These are phyloP conservation scores for Coleophoma eucalyptorum DNA, from an alignment of 2,329 filamentous ascomycete species.

Conservation along the genomic window DNA sequence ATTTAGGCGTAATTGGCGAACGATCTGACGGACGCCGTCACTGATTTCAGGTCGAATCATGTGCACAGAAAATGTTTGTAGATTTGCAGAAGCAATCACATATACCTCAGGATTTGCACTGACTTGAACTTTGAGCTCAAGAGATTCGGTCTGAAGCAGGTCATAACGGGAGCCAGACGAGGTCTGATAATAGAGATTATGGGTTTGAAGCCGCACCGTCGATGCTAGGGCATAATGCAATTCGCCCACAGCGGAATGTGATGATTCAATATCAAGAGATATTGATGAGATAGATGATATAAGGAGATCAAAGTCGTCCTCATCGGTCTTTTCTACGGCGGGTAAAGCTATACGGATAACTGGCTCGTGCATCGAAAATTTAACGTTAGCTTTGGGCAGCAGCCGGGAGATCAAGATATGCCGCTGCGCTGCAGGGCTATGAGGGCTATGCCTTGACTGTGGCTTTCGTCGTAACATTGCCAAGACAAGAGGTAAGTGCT, in stretches of 20 bases:
- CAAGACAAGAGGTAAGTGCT: slow-evolving; percentile 81
- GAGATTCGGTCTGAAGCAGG: slow-evolving; percentile 78
- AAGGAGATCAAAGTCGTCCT: slow-evolving; percentile 88
- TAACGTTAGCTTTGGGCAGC: slow-evolving; percentile 89
- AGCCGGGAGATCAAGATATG: slow-evolving; percentile 82
- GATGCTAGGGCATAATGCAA: slow-evolving; percentile 84
- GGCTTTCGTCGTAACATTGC: slow-evolving; percentile 64
- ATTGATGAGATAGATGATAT: slow-evolving; percentile 94
- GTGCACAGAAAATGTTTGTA: slow-evolving; percentile 85
- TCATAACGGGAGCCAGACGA: slow-evolving; percentile 79
- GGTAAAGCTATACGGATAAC: slow-evolving; percentile 87
- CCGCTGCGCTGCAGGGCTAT: slow-evolving; percentile 42
- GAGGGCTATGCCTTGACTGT: slow-evolving; percentile 35
- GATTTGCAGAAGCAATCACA: slow-evolving; percentile 72
- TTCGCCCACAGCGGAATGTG: slow-evolving; percentile 82
- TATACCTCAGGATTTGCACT: slow-evolving; percentile 82
- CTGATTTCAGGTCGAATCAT: slow-evolving; percentile 91
- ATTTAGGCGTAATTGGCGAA: slow-evolving; percentile 74
- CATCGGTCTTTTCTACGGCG: slow-evolving; percentile 62
- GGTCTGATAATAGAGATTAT: slow-evolving; percentile 93
- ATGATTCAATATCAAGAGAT: slow-evolving; percentile 89
- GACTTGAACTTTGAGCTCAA: slow-evolving; percentile 83
- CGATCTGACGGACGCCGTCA: slow-evolving; percentile 86
- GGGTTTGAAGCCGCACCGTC: slow-evolving; percentile 77
- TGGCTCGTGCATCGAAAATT: slow-evolving; percentile 94